Percentiles rank a stretch among this genome's conserved stretches.
Evolutionary conservation across 495 filamentous ascomycete species (phyloP).

Genomic region (Delitschia confertaspora): DNA sequence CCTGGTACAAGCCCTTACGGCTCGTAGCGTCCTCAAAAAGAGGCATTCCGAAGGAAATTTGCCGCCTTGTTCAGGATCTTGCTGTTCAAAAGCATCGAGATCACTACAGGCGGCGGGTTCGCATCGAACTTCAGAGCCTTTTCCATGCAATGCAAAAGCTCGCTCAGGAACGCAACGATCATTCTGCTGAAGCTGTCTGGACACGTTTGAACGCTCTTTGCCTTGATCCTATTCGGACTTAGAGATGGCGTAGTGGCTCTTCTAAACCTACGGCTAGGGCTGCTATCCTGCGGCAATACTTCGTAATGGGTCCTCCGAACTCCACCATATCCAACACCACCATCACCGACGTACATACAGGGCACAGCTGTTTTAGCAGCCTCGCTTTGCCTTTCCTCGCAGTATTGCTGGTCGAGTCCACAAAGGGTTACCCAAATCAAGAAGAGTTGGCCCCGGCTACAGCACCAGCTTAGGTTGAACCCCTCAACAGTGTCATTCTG

Average conservation of each 20-base stretch:
- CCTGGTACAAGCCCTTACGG: conserved; percentile 27
- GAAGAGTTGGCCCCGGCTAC: conserved; percentile 22
- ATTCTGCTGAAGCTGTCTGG: conserved; percentile 14
- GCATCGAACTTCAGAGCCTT: conserved; percentile 15
- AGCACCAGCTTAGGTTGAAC: conserved; percentile 24
- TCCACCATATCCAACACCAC: conserved; percentile 8
- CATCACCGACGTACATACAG: too few species aligned
- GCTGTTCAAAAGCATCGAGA: conserved; percentile 27
- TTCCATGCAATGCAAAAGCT: conserved; percentile 20
- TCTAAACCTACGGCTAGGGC: not conserved
- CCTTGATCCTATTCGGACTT: conserved; percentile 4
- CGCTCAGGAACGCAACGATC: conserved; percentile 12
- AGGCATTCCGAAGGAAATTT: conserved; percentile 33
- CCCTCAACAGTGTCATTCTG: not conserved
- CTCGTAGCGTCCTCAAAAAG: conserved; percentile 32
- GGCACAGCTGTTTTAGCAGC: not conserved
- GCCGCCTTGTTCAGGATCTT: conserved; percentile 27
- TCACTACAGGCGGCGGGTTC: conserved; percentile 20
- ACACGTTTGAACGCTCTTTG: conserved; percentile 3
- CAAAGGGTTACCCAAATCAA: conserved; percentile 29
- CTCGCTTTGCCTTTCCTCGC: conserved; percentile 4
- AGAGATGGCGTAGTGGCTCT: not conserved
- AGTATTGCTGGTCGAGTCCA: conserved; percentile 24
- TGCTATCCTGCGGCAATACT: not conserved
- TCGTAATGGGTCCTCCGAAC: not conserved